Conservation (phyloP, 345 rosid species). For the Rhizophora mangle region DNA sequence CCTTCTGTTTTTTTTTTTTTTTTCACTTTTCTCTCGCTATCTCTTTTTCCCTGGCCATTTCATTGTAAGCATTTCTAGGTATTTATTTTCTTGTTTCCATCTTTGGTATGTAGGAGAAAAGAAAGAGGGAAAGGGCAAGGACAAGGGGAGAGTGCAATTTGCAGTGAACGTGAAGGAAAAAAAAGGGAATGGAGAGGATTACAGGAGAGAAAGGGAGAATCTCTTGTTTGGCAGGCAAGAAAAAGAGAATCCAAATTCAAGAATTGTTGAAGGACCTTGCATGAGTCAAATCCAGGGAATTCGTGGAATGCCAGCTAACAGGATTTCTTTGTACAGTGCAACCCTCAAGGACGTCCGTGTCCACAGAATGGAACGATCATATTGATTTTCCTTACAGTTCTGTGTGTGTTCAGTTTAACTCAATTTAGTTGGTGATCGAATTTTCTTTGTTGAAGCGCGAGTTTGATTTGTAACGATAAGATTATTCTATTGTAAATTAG, state of each 20-base stretch:
- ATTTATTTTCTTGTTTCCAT: background rate
- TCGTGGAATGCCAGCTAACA: constrained; percentile 36
- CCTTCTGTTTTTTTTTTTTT: background rate
- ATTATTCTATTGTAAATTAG: too few species aligned
- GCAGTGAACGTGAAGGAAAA: constrained; percentile 75
- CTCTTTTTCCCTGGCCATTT: background rate
- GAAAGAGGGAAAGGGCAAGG: constrained; percentile 37
- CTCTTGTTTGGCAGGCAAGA: background rate
- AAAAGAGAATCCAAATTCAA: constrained; percentile 14
- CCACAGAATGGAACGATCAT: constrained; percentile 42
- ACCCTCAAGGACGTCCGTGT: constrained; percentile 51
- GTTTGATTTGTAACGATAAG: too few species aligned
- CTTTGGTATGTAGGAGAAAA: constrained; percentile 10
- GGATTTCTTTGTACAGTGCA: constrained; percentile 64
- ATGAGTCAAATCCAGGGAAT: constrained; percentile 35
- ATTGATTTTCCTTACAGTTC: constrained; percentile 17
- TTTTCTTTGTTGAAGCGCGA: background rate
- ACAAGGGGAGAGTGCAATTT: constrained; percentile 55
- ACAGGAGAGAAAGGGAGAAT: constrained; percentile 35
- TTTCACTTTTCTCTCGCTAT: background rate
- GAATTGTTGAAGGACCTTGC: constrained; percentile 28
- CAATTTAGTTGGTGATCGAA: background rate
- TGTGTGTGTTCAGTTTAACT: too few species aligned
- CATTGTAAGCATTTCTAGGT: background rate
- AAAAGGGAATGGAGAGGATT: constrained; percentile 50